Percentiles rank a stretch among this genome's conserved stretches.
phyloP scores from a whole-genome alignment of 2,329 filamentous ascomycete genomes.

The Ceratocystis cubensis region DNA sequence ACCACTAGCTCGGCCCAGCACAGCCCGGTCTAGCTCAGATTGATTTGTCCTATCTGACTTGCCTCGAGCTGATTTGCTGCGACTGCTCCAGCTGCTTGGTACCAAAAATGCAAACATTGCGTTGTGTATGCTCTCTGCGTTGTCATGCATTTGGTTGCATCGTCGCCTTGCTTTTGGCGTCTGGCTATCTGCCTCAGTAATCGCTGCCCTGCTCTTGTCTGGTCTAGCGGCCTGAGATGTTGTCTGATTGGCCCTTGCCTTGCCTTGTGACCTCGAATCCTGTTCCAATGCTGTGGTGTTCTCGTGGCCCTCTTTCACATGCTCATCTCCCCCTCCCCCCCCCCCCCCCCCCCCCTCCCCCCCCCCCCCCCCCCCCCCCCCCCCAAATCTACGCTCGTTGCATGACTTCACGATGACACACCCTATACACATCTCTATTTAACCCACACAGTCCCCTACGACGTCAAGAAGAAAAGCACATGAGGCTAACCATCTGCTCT shows the following conservation, averaged over 20 bases:
- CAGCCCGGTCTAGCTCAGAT: not conserved
- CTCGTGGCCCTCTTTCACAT: too few species aligned
- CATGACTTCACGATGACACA: not conserved
- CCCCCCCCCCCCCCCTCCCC: not conserved
- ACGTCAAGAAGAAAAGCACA: not conserved
- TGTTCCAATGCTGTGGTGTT: too few species aligned
- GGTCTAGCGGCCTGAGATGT: too few species aligned
- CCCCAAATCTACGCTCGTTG: not conserved
- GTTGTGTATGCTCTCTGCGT: not conserved
- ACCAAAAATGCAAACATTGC: not conserved
- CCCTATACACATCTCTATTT: too few species aligned
- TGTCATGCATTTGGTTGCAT: not conserved
- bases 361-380: not conserved
- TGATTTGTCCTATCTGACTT: not conserved
- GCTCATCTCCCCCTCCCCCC: not conserved
- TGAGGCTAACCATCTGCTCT: constrained; percentile 19
- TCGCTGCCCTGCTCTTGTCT: too few species aligned
- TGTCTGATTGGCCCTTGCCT: too few species aligned
- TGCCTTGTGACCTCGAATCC: too few species aligned
- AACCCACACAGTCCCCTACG: not conserved
- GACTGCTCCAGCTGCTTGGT: not conserved
- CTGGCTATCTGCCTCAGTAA: too few species aligned
- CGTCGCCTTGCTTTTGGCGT: too few species aligned
- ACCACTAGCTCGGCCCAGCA: not conserved
- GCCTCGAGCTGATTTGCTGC: not conserved